Evolutionary conservation across 192 early-diverging fungal species (phyloP).

Genomic region (Allomyces javanicus): DNA sequence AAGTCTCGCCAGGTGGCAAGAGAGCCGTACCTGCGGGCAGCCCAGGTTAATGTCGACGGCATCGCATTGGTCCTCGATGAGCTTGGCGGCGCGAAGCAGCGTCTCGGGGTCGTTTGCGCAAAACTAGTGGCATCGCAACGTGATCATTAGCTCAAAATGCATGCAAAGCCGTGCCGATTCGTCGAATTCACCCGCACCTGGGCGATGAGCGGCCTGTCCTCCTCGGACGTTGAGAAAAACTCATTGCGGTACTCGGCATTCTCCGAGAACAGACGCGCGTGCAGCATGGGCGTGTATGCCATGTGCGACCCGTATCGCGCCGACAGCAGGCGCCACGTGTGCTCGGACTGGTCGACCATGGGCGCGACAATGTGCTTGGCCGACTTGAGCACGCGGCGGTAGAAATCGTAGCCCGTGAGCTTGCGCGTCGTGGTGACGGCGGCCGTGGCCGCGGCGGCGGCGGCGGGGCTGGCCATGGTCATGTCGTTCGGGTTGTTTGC

Average conservation of each 20-base stretch:
- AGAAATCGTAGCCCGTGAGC: conserved; percentile 62
- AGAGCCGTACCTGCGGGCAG: conserved; percentile 50
- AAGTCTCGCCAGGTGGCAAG: too few relatives aligned
- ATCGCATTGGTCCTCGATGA: conserved; percentile 66
- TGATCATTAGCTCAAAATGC: neutral
- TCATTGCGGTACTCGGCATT: conserved; percentile 45
- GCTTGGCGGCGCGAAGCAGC: conserved; percentile 59
- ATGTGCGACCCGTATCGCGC: conserved; percentile 66
- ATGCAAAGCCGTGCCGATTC: neutral
- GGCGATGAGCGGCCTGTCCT: conserved; percentile 66
- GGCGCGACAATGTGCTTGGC: conserved; percentile 73
- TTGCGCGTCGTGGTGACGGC: conserved; percentile 14
- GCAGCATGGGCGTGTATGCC: conserved; percentile 97
- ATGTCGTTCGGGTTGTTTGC: too few relatives aligned
- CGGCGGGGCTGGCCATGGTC: too few relatives aligned
- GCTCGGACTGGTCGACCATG: conserved; percentile 95
- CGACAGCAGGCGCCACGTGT: conserved; percentile 83
- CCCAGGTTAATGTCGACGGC: conserved; percentile 93
- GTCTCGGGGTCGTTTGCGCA: conserved; percentile 86
- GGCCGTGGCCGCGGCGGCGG: neutral
- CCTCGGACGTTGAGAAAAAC: conserved; percentile 40
- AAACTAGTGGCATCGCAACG: conserved; percentile 32
- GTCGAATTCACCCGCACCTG: conserved; percentile 24
- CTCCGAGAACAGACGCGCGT: conserved; percentile 61
- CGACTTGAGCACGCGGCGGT: conserved; percentile 35